These are phyloP conservation scores for Ceratobasidium sp. DNA, from an alignment of 1,284 basidiomycete genomes.

Conservation along the genomic window DNA sequence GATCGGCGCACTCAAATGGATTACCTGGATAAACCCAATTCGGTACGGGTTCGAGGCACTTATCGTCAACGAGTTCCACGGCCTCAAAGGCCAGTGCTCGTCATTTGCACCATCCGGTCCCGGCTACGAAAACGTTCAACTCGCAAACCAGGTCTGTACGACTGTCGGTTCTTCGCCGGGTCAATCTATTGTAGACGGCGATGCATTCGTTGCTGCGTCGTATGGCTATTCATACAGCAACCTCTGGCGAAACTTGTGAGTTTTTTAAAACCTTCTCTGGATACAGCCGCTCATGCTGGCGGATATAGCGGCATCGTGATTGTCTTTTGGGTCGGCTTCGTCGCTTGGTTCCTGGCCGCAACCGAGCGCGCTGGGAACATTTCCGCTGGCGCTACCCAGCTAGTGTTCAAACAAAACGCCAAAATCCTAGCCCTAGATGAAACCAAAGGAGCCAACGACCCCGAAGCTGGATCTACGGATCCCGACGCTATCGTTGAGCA, in stretches of 20 bases:
- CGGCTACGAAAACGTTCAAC: conserved; percentile 67
- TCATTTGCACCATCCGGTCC: conserved; percentile 64
- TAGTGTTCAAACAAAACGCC: conserved; percentile 20
- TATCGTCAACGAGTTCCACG: conserved; percentile 71
- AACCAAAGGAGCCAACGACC: not conserved
- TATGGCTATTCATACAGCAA: conserved; percentile 75
- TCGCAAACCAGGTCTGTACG: conserved; percentile 73
- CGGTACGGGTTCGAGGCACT: conserved; percentile 69
- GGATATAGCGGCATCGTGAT: conserved; percentile 66
- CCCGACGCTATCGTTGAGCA: not conserved
- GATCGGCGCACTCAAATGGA: conserved; percentile 39
- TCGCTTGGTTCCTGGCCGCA: conserved; percentile 66
- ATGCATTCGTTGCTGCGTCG: conserved; percentile 69
- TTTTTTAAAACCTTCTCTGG: conserved; percentile 46
- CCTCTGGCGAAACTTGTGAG: conserved; percentile 73
- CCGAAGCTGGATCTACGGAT: not conserved
- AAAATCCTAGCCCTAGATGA: conserved; percentile 9
- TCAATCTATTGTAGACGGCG: conserved; percentile 65
- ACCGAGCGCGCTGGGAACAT: conserved; percentile 60
- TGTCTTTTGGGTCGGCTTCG: conserved; percentile 66
- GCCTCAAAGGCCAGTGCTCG: conserved; percentile 61
- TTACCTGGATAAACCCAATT: conserved; percentile 59
- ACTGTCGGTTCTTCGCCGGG: conserved; percentile 70
- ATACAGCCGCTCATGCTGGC: not conserved
- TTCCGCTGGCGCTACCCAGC: not conserved